These are phyloP conservation scores for Nicotiana rustica DNA, from an alignment of 305 asterid genomes.

Conservation along the genomic window DNA sequence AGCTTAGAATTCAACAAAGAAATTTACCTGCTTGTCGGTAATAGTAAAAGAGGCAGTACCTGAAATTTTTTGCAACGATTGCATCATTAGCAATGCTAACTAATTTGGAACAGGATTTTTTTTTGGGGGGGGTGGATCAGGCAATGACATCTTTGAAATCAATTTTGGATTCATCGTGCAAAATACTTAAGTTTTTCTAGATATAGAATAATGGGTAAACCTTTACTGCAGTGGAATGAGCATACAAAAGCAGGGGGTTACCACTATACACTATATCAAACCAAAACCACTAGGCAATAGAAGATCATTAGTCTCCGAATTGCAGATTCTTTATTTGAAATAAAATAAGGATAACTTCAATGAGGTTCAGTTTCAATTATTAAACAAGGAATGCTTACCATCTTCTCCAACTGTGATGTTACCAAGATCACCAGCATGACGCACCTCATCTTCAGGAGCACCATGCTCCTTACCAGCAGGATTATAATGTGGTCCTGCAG, in stretches of 20 bases:
- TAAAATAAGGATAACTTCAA: not conserved
- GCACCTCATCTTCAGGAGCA: conserved; percentile 85
- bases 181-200: not conserved
- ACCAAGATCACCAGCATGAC: conserved; percentile 99
- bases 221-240: not conserved
- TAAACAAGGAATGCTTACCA: conserved; percentile 53
- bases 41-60: conserved; percentile 72
- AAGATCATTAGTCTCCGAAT: not conserved
- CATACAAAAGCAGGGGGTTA: not conserved
- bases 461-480: conserved; percentile 91
- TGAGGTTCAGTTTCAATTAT: conserved; percentile 19
- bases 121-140: not conserved
- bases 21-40: conserved; percentile 71
- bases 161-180: not conserved
- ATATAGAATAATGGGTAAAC: not conserved
- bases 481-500: conserved; percentile 90
- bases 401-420: conserved; percentile 80
- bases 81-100: not conserved
- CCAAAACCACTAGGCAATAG: conserved; percentile 11
- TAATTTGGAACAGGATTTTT: not conserved
- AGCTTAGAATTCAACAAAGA: conserved; percentile 8
- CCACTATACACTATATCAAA: not conserved
- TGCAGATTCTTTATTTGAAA: not conserved
- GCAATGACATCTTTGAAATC: not conserved
- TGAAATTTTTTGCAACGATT: conserved; percentile 41